phyloP scores from a whole-genome alignment of 768 basidiomycete species.

The Pleurotus platypus region DNA sequence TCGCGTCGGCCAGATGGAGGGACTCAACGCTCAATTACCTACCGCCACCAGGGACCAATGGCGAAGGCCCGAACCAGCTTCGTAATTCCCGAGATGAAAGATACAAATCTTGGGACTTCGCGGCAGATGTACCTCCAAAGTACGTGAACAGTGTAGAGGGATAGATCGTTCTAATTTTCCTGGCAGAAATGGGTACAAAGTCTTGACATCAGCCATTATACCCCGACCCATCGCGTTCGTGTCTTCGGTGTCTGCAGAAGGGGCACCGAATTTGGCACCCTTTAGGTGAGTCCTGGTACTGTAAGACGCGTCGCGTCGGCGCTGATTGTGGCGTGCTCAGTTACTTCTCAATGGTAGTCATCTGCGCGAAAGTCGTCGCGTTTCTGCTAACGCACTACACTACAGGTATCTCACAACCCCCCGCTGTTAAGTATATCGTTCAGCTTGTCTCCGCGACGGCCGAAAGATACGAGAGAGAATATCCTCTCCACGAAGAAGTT shows the following conservation, averaged over 20 bases:
- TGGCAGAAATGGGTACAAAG: slow-evolving; percentile 37
- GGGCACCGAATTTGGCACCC: slow-evolving; percentile 58
- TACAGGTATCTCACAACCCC: slow-evolving; percentile 58
- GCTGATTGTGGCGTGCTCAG: slow-evolving; percentile 21
- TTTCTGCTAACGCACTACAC: not conserved
- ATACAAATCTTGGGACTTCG: slow-evolving; percentile 39
- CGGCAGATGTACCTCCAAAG: slow-evolving; percentile 28
- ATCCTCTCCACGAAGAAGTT: slow-evolving; percentile 65
- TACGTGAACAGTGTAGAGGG: not conserved
- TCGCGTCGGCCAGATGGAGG: not conserved
- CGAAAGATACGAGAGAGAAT: slow-evolving; percentile 65
- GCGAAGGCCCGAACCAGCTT: not conserved
- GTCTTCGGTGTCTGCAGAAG: slow-evolving; percentile 50
- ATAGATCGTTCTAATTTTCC: not conserved
- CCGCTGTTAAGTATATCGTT: slow-evolving; percentile 65
- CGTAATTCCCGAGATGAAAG: slow-evolving; percentile 23
- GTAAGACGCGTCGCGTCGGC: not conserved
- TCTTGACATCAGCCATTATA: slow-evolving; percentile 55
- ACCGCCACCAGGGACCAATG: not conserved
- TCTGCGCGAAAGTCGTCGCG: not conserved
- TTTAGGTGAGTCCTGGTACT: slow-evolving; percentile 46
- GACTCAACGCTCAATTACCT: not conserved
- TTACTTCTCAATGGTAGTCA: slow-evolving; percentile 59
- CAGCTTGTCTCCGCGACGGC: slow-evolving; percentile 34
- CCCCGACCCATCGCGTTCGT: slow-evolving; percentile 71